Conservation (phyloP, 1,284 basidiomycete genomes). For the Irpex rosettiformis region DNA sequence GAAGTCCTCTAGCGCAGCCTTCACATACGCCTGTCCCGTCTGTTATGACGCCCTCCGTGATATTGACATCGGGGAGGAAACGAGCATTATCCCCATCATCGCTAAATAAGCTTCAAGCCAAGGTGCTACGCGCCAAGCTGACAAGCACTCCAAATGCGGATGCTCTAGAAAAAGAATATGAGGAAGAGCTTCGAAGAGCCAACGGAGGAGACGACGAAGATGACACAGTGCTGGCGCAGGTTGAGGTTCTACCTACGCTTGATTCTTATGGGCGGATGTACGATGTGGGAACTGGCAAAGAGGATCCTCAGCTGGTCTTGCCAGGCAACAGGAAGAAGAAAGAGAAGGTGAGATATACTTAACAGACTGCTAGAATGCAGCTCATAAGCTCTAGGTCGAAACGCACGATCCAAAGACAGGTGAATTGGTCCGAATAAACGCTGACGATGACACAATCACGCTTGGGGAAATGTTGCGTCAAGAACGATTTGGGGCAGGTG, state of each 20-base stretch:
- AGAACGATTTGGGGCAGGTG: slow-evolving; percentile 87
- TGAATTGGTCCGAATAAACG: slow-evolving; percentile 80
- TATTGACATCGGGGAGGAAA: slow-evolving; percentile 32
- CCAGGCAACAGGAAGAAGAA: slow-evolving; percentile 78
- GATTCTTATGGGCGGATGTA: slow-evolving; percentile 87
- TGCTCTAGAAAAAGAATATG: slow-evolving; percentile 81
- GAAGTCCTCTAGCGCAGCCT: slow-evolving; percentile 30
- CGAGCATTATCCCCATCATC: slow-evolving; percentile 68
- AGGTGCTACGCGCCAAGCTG: slow-evolving; percentile 88
- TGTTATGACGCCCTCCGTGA: slow-evolving; percentile 75
- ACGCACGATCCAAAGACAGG: slow-evolving; percentile 87
- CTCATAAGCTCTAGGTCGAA: slow-evolving; percentile 59
- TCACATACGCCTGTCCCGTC: slow-evolving; percentile 82
- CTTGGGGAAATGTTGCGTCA: slow-evolving; percentile 92
- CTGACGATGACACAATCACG: slow-evolving; percentile 85
- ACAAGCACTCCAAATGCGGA: slow-evolving; percentile 73
- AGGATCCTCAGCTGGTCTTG: slow-evolving; percentile 37
- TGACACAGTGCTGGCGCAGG: slow-evolving; percentile 34
- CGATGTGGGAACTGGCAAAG: slow-evolving; percentile 78
- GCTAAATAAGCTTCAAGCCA: slow-evolving; percentile 91
- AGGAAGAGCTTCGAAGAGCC: slow-evolving; percentile 54
- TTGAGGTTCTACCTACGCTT: slow-evolving; percentile 88
- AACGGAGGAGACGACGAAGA: slow-evolving; percentile 43
- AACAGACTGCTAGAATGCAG: slow-evolving; percentile 7
- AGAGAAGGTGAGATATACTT: slow-evolving; percentile 53